Base-by-base conservation (phyloP, 192 early-diverging fungal genomes). In the Coemansia sp. region DNA sequence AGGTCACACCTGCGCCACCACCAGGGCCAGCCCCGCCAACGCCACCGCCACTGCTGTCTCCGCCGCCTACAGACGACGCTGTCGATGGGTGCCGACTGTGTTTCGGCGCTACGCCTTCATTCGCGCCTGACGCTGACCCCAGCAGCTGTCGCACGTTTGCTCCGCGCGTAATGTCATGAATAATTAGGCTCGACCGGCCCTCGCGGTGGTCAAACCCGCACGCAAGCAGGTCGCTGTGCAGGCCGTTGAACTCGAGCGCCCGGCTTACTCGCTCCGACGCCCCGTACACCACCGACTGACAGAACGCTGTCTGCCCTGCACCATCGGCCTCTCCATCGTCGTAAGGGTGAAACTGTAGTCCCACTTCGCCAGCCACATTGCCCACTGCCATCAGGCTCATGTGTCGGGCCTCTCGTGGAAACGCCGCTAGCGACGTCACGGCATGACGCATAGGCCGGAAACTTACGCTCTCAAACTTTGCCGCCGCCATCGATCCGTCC, bases 151-250 rank as follows among this genome's bases (percentile, higher is more conserved):
- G 62, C 18, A 83, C 66, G 22, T 83, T 76, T n/a, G 44, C 65
- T 39, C 64, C 71, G 16, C 70, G 75, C 60, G 72, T 60, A 49
- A 79, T 60, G 31, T 84, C 78, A 41, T 73, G 62, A 22, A 84
- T 76, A 2, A 65, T 68, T 20, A 84, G 71, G 62, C 81, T 76
- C 34, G 73, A 55, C 33, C 38, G 60, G 22, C 77, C 73, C 29
- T 84, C 81, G 31, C 53, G 64, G 47, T 72, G 66, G 63, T 84
- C 81, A 47, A 84, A 84, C 1, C 81, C 81, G 24, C 77, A 75
- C 2, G 81, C 81, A 13, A 84, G 62, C 66, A 73, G 44, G 69
- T 84, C 73, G 38, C 50, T 71, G 46, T 75, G 74, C 13, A 53
- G 52, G 0, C 64, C 27, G n/a, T 73, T 84, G 58, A 84, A 84